Base-by-base conservation (phyloP, 495 filamentous ascomycete genomes). In the Aspergillus ellipticus region DNA sequence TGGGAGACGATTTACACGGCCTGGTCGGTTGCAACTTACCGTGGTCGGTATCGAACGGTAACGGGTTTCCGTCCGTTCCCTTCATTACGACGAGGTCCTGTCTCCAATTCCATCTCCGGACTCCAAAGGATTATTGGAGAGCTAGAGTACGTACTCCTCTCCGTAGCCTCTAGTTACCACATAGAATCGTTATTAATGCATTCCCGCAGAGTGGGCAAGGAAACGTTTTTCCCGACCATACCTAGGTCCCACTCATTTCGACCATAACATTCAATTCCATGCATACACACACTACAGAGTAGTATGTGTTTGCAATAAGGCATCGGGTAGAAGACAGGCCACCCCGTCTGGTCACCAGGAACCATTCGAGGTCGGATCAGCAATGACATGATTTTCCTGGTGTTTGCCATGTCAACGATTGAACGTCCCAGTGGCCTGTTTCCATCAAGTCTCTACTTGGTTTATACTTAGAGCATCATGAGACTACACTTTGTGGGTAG, bases 1-100 rank as follows among this genome's bases (percentile, higher is more conserved):
- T 56, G 53, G 58, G 58, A 61, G 51, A 55, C 16, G 26, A 42
- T 41, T 49, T 45, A 54, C 42, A 47, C 45, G 31, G 35, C 21
- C 3, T 11, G 24, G 35, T 51, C 33, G 20, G 49, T 51, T 16
- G 42, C 17, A 42, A 42, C 37, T 42, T 22, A 22, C 43, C 17
- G 16, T 47, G 17, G 6, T 13, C 11, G 9, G 57, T 59, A 59
- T 51, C 41, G 31, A 7, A 13, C 48, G 37, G 56, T 59, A 59
- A 54, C 46, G 22, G 42, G 16, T 59, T 51, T 51, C 46, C 51
- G 39, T 43, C 24, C 21, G 15, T 31, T 54, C 26, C 56, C 42
- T 33, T 24, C 8, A 10, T 37, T 37, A 39, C 35, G 10, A 50
- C 48, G 28, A 9, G 20, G 29, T 37, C 6, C 31, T 35, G 39